Conservation (phyloP, 225 moss, liverwort and hornwort genomes). For the Polytrichum formosum region DNA sequence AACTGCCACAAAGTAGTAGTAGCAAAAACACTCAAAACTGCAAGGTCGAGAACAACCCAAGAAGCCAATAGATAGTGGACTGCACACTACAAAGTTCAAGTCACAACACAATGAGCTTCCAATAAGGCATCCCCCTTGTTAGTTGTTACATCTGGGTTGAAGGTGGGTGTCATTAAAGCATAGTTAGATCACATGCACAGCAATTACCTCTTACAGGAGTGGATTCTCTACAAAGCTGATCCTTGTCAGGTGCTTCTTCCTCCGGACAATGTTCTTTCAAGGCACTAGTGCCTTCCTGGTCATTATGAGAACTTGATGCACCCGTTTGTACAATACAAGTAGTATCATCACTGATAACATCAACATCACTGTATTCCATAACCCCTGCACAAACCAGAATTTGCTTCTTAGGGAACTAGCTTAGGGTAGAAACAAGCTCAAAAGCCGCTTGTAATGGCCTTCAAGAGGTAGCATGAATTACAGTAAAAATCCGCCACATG, state of each 20-base stretch:
- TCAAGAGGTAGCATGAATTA: too few species aligned
- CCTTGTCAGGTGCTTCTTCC: slow-evolving; percentile 16
- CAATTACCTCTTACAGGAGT: slow-evolving; percentile 36
- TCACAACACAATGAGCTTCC: too few species aligned
- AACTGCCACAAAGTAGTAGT: neutral
- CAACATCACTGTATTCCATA: slow-evolving; percentile 44
- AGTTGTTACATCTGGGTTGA: too few species aligned
- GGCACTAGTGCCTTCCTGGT: slow-evolving; percentile 52
- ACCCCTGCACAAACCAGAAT: slow-evolving; percentile 24
- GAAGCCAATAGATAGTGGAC: neutral
- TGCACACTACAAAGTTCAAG: neutral
- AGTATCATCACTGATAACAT: slow-evolving; percentile 41
- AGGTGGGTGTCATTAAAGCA: too few species aligned
- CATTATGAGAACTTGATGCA: slow-evolving; percentile 33
- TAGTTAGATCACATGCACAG: neutral
- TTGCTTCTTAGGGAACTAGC: too few species aligned
- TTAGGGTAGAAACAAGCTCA: too few species aligned
- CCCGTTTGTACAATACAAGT: slow-evolving; percentile 41
- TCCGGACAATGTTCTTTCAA: slow-evolving; percentile 35
- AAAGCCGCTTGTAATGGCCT: too few species aligned
- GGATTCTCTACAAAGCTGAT: slow-evolving; percentile 20
- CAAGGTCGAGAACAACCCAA: neutral
- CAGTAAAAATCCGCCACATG: too few species aligned
- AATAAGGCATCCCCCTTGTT: too few species aligned
- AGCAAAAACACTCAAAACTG: neutral